A percentile compares a stretch with the other conserved stretches of the same genome.
phyloP scores from a whole-genome alignment of 192 early-diverging fungal species.

The Neocallimastix lanati region DNA sequence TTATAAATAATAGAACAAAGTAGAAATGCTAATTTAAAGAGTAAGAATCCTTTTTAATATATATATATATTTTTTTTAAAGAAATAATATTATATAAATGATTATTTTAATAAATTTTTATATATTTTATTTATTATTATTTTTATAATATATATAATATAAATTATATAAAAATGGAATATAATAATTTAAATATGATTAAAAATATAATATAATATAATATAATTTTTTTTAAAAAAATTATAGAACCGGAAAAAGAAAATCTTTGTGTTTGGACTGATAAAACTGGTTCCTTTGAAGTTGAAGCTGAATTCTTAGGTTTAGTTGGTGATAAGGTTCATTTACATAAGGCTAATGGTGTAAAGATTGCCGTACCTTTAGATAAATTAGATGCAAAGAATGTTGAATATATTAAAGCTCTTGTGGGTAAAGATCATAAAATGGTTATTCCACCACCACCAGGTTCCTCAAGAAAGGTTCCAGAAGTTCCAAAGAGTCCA shows the following conservation, averaged over 20 bases:
- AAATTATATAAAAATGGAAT: too few species aligned
- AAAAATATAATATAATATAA: too few species aligned
- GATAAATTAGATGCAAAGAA: conserved; percentile 58
- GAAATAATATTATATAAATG: too few species aligned
- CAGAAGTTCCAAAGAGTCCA: neutral
- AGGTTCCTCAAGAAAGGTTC: neutral
- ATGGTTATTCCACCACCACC: neutral
- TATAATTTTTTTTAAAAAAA: too few species aligned
- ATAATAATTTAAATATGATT: too few species aligned
- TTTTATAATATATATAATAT: too few species aligned
- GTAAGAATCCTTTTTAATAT: too few species aligned
- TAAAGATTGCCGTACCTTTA: conserved; percentile 78
- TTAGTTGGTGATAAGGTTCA: conserved; percentile 71
- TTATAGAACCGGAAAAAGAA: conserved; percentile 27
- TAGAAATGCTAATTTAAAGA: neutral
- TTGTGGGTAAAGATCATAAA: conserved; percentile 14
- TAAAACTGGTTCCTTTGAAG: conserved; percentile 70
- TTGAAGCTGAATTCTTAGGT: conserved; percentile 71
- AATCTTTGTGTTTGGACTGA: conserved; percentile 87
- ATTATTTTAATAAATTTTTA: too few species aligned
- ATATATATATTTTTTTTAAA: too few species aligned
- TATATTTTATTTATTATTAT: too few species aligned
- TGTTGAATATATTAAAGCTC: conserved; percentile 15
- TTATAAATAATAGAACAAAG: neutral
- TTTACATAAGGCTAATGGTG: conserved; percentile 86